Evolutionary conservation across 2,329 filamentous ascomycete species (phyloP).

Genomic region (Aspergillus sp.): DNA sequence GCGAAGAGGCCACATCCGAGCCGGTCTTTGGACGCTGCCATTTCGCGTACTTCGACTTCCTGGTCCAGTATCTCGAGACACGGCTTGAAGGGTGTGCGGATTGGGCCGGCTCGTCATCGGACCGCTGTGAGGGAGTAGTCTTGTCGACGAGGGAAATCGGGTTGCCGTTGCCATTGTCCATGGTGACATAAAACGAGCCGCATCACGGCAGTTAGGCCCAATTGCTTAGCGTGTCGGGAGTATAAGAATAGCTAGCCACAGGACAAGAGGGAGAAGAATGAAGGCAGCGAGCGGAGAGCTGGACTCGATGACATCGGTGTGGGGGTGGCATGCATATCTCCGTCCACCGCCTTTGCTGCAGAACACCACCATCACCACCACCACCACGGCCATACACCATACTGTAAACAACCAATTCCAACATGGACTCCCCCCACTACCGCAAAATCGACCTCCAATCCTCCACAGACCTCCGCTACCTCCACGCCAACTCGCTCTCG

Average conservation of each 20-base stretch:
- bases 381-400: background rate
- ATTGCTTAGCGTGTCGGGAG: too few species aligned
- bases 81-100: constrained; percentile 12
- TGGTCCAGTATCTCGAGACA: constrained; percentile 23
- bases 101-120: constrained; percentile 13
- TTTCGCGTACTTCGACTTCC: constrained; percentile 39
- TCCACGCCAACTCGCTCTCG: constrained; percentile 37
- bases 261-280: background rate
- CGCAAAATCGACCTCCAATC: constrained; percentile 45
- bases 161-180: constrained; percentile 11
- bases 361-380: background rate
- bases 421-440: constrained; percentile 30
- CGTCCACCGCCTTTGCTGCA: background rate
- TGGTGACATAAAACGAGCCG: too few species aligned
- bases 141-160: constrained; percentile 34
- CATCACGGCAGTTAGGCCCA: too few species aligned
- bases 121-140: constrained; percentile 21
- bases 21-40: constrained; percentile 43
- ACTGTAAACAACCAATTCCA: background rate
- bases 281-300: background rate
- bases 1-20: background rate
- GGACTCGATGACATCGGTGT: constrained; percentile 14
- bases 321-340: constrained; percentile 6
- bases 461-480: constrained; percentile 40
- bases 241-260: background rate